Base-by-base conservation (phyloP, 129 eudicot genomes). In the Lactuca sativa region DNA sequence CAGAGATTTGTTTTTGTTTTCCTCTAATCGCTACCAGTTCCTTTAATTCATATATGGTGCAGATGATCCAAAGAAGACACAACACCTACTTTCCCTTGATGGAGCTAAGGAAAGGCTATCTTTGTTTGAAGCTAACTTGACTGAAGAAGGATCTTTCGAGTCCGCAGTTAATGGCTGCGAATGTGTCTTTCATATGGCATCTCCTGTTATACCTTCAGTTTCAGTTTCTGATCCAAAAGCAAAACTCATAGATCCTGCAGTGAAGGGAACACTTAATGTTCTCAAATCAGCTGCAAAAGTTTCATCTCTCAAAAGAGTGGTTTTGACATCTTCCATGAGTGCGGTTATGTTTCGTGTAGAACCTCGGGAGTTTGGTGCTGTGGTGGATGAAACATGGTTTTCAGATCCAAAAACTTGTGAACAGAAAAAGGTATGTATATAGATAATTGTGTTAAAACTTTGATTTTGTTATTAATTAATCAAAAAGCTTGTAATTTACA, bases 261-360 rank as follows among this genome's bases (percentile, higher is more conserved):
- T 82, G 36, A 86, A 86, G 69, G 91, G 88, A 17, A 82, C 88
- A 3, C 69, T 86, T n/a, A 74, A 80, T 66, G 91, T 82, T 75
- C 85, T 86, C 15, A 60, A 40, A 43, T 86, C 91, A 49, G 82
- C 85, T 59, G 55, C 65, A 25, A 82, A 77, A 73, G 76, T 75
- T 74, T 48, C 77, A 40, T 74, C 83, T 15, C 33, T 86, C 55
- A 74, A 77, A 73, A 69, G 87, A 70, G 88, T 82, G 75, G 55
- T 80, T 13, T 59, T 82, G 62, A 86, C 91, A 18, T 86, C 91
- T 64, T 82, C 88, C 53, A 65, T 80, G 59, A 72, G 85, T 58
- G 61, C 88, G 44, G 83, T 86, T 41, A 1, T 67, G 65, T 7
- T 34, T 59, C 72, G 41, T 11, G 69, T 66, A 30, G 71, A 62